Base-by-base conservation (phyloP, 768 basidiomycete species). In the Trichaptum fuscoviolaceum region DNA sequence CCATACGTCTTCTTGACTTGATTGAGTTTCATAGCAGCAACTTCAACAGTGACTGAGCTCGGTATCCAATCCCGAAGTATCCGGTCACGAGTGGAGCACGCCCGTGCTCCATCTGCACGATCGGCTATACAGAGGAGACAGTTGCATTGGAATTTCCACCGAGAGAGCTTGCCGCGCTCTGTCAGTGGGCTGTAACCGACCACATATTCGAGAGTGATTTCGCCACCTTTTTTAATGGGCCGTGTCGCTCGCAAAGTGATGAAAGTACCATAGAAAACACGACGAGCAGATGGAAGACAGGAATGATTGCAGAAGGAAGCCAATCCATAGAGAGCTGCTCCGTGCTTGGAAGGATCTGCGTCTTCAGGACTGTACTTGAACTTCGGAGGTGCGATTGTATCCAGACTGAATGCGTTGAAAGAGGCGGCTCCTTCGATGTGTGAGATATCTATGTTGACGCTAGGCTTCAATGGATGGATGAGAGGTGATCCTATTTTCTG, bases 291-390 rank as follows among this genome's bases (percentile, higher is more conserved):
- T 25, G 59, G 17, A 2, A 61, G 15, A 34, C 59, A 61, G 15
- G 59, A 15, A 20, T 61, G 59, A 20, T 61, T 61, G 23, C 59
- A 61, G 24, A 61, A 23, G 24, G 59, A 61, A 61, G 59, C 25
- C 15, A 61, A 17, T 2, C 25, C 59, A 23, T 61, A 61, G 15
- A 61, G 59, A 61, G 25, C 59, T 3, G 59, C 3, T 9, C 59
- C 30, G 2, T 25, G 23, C 15, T 61, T 17, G 3, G 59, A 34
- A 18, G 59, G 59, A 25, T 61, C 15, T 18, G 23, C 23, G 15
- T 25, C 59, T 61, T 24, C 23, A 34, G 59, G 59, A 17, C 23
- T 4, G 59, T 52, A 52, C 20, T 52, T 52, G 10, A 61, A 25
- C 12, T 18, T 24, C 17, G 59, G 30, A 61, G 30, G 59, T 12